Evolutionary conservation across 2,329 filamentous ascomycete genomes (phyloP), one percentile per base, ranked within the genome.

Genomic region (Fusarium coffeatum): DNA sequence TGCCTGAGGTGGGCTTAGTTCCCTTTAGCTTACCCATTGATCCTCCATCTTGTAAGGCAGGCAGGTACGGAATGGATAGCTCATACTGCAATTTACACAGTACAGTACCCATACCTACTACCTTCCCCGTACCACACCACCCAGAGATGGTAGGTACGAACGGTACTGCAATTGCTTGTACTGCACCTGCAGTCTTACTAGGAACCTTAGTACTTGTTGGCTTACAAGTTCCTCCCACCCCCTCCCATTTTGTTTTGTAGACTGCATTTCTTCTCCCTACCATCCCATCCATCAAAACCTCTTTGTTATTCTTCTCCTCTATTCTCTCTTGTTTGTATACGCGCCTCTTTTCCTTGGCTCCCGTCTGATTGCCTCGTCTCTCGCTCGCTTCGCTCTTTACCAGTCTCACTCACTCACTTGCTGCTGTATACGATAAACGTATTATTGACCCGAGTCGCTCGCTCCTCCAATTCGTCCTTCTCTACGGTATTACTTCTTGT

Each of bases 221-320:
- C 63, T 67, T 70, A 70, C 68, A 70, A 70, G 67, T 64, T 68
- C 47, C 68, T 71, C 59, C 56, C 47, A 66, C 57, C 62, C 56
- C 67, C 67, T 68, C 68, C 63, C 54, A 51, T 55, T 59, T 45
- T 63, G 45, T 30, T 32, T 49, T 46, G 48, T 51, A 51, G 48
- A 51, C 32, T 40, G 48, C 30, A 28, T 37, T 59, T 68, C 54
- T 55, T 30, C 48, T 50, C 25, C 43, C 18, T 37, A 27, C 28
- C 20, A 34, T 53, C n/a, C 49, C 32, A 55, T 46, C 46, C 41
- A 58, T 53, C 56, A 63, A 62, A 56, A 61, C 47, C 25, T 46
- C 43, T 46, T 66, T 61, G 55, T 55, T 66, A 34, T 32, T 25
- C 27, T 50, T 30, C 34, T 68, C 61, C 34, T 68, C 61, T 48